Evolutionary conservation across 2,329 filamentous ascomycete species (phyloP), one percentile per base, ranked within the genome.

Genomic region (Alternaria novae-zelandiae): DNA sequence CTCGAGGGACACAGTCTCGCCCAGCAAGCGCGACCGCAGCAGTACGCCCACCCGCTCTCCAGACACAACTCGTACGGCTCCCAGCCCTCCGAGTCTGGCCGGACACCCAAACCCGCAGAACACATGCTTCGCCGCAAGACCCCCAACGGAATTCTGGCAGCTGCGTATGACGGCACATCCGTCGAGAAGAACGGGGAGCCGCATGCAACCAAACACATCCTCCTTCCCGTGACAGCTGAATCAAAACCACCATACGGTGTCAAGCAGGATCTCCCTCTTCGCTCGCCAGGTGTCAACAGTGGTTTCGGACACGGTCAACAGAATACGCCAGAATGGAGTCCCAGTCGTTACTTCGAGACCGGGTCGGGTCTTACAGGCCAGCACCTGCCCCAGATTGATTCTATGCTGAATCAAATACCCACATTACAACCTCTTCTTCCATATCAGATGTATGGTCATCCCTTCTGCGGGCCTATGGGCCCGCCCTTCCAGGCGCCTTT

Each of bases 91-190:
- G 74, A 76, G 9, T 63, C 72, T 54, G 69, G 66, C 58, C 69
- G 64, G 43, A 53, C 66, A n/a, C 57, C 68, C 17, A 79, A 80
- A 56, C 75, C 78, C 11, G 78, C 79, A 57, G 93, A 97, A 78
- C 90, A 97, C 79, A 91, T 93, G 71, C 84, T 97, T 60, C 89
- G 95, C 69, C 89, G 95, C 69, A 98, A 98, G 80, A 98, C 95
- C 9, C 96, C 95, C 5, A 95, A 90, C 74, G 96, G 95, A n/a
- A 97, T 94, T 41, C 87, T 98, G 65, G 91, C 95, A 68, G 93
- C 92, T 57, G 94, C 93, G 11, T 97, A 97, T 75, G 94, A 98
- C 84, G 93, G 92, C 30, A 92, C 92, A 6, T 89, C 90, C 2
- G 86, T 90, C 21, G 91, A 93, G 74, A 88, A 90, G 71, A 88